Base-by-base conservation (phyloP, 495 filamentous ascomycete genomes). In the Penicillium longicatenatum region DNA sequence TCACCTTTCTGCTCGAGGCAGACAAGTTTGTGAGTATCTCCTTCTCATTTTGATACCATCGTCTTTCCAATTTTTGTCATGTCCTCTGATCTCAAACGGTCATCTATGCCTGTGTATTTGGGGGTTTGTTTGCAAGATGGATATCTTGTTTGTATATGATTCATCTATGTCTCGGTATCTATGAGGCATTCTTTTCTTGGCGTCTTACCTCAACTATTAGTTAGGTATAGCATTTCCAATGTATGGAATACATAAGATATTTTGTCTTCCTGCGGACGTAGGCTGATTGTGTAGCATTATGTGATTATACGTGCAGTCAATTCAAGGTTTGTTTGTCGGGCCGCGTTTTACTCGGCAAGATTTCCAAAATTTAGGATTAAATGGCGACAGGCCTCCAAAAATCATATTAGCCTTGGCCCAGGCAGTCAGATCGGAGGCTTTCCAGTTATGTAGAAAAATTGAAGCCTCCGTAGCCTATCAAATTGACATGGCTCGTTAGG, bases 1-100 rank as follows among this genome's bases (percentile, higher is more conserved):
- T 53, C 20, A 22, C 19, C 50, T 20, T 44, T 53, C 31, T 42
- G 37, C 31, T 41, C 14, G 29, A 51, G 30, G 48, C 48, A 51
- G 29, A 29, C 33, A n/a, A 31, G 48, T 24, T 39, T 30, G 17
- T 29, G 46, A 21, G 17, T n/a, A 31, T 20, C 16, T 50, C 11
- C 26, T 14, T 50, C 43, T 43, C 37, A 53, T 53, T 46, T 54
- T 54, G 52, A 54, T 54, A 54, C 52, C 52, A 54, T 54, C 21
- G 41, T 54, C 41, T 24, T 44, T 20, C 33, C 22, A 6, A 9
- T 54, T 54, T 45, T 30, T 29, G 26, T 29, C 35, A 37, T 41
- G 20, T 37, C 33, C 50, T 20, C 2, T 54, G 22, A 45, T 24
- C 33, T 41, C 52, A 16, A 39, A 12, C n/a, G 16, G 14, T 26